Base-by-base conservation (phyloP, 2,329 filamentous ascomycete genomes). In the Verticillium isaacii region DNA sequence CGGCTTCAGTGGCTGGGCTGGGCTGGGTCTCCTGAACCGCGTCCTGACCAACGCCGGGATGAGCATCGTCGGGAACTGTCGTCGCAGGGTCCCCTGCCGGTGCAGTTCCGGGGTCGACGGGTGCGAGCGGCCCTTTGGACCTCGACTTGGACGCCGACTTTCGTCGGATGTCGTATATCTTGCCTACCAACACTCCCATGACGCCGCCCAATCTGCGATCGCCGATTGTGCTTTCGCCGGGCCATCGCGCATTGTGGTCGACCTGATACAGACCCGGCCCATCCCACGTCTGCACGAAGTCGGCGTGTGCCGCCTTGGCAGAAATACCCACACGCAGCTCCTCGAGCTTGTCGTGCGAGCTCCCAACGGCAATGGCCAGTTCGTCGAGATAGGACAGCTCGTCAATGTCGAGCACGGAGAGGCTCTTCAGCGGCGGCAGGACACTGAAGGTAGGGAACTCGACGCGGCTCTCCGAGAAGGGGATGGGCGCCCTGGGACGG, bases 341-440 rank as follows among this genome's bases (percentile, higher is more conserved):
- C 34, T 84, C 82, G 17, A 95, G 77, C 52, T 81, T 81, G 64
- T 82, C 79, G 62, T 85, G 80, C 14, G 91, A 94, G 29, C 87
- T 85, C 63, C 89, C 88, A 63, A 95, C 86, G 14, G 95, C 80
- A 52, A 91, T 80, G 60, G 89, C 89, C 85, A 95, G 89, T 75
- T 95, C 92, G 70, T 94, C 91, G 41, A 94, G 76, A 72, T 95
- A 95, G 32, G 88, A 84, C n/a, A 92, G 75, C 70, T 94, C 90
- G 69, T 95, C 92, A 63, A 95, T 90, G 67, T 95, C 89, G 52
- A 95, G 79, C 1, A 93, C 91, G 58, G 85, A 90, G 62, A 95
- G 74, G 66, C 88, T 92, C 72, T 87, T 90, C 59, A 95, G 74
- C 0, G 90, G 83, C 11, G 91, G 90, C 8, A 96, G 79, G 11